Evolutionary conservation across 306 rosid genomes (phyloP), one percentile per base, ranked within the genome.

Genomic region (Cucurbita ficifolia): DNA sequence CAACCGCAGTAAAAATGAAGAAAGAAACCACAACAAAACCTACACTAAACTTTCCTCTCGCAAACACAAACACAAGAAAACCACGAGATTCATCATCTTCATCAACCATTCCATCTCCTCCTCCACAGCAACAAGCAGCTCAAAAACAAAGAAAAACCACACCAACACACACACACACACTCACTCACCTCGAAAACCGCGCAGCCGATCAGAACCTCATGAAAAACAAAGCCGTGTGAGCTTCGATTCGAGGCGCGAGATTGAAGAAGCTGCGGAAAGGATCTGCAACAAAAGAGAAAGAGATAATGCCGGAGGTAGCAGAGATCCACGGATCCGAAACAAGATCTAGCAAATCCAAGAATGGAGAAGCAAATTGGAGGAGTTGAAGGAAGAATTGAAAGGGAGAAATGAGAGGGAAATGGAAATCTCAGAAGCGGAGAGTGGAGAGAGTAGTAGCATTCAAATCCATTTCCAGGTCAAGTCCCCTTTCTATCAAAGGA

Each of bases 381-480:
- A 24, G 45, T 4, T 19, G 2, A 38, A 8, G 45, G 3, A 1
- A 16, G 59, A 61, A 33, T 48, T 11, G 70, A 54, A 42, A 73
- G 36, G 33, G 18, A 8, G 5, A 75, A 64, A 51, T 51, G 67
- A 40, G 48, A 61, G 58, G 51, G 72, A 48, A 76, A 36, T 53
- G 67, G 17, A 42, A 57, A 60, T 57, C 67, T 74, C 24, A 74
- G 55, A 46, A 46, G 58, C 65, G 77, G 70, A 57, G 29, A 50
- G 24, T 48, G 74, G 58, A 24, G 76, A 39, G 76, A 55, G 21
- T 64, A 39, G 48, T 61, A 61, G 63, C 62, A 76, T 76, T 63
- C 61, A 76, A 61, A 61, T 76, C 78, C 78, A 62, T 49, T 76
- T 76, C 73, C 78, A 63, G 78, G 73, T 61, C 63, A 72, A 62